Evolutionary conservation across 495 filamentous ascomycete genomes (phyloP).

Genomic region (Parathielavia hyrcaniae): DNA sequence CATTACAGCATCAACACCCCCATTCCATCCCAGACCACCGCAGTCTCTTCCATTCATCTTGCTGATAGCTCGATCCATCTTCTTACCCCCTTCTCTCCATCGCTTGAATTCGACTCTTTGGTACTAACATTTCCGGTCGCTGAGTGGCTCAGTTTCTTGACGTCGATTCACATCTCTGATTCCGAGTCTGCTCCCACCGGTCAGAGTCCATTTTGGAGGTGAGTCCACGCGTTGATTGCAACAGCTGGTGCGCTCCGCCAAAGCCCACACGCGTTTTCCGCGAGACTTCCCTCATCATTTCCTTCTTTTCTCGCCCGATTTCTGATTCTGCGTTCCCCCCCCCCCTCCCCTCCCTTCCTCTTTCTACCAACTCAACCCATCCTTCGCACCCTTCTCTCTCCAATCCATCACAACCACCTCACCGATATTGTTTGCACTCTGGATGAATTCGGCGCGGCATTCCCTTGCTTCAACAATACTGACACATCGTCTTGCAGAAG

Average conservation of each 20-base stretch:
- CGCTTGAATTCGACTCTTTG: slow-evolving; percentile 48
- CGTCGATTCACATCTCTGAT: slow-evolving; percentile 16
- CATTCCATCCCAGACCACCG: slow-evolving; percentile 36
- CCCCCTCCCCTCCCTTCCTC: not conserved
- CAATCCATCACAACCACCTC: not conserved
- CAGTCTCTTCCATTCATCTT: slow-evolving; percentile 48
- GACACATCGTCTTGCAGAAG: not conserved
- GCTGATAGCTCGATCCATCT: slow-evolving; percentile 52
- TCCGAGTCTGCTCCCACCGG: slow-evolving; percentile 3
- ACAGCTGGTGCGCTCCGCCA: not conserved
- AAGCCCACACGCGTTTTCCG: slow-evolving; percentile 1
- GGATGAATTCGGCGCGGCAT: not conserved
- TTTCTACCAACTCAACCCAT: not conserved
- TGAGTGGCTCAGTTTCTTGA: slow-evolving; percentile 26
- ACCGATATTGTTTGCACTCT: not conserved
- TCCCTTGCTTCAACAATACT: not conserved
- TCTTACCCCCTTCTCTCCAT: slow-evolving; percentile 42
- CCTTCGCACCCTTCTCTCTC: not conserved
- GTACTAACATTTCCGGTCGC: slow-evolving; percentile 37
- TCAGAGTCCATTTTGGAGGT: slow-evolving; percentile 29
- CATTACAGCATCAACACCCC: slow-evolving; percentile 49
- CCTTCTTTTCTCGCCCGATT: not conserved
- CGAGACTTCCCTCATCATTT: not conserved
- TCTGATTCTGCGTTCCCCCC: not conserved
- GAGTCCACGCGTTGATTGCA: slow-evolving; percentile 12